Base-by-base conservation (phyloP, 805 yeast genomes). In the Priceomyces fermenticarens region DNA sequence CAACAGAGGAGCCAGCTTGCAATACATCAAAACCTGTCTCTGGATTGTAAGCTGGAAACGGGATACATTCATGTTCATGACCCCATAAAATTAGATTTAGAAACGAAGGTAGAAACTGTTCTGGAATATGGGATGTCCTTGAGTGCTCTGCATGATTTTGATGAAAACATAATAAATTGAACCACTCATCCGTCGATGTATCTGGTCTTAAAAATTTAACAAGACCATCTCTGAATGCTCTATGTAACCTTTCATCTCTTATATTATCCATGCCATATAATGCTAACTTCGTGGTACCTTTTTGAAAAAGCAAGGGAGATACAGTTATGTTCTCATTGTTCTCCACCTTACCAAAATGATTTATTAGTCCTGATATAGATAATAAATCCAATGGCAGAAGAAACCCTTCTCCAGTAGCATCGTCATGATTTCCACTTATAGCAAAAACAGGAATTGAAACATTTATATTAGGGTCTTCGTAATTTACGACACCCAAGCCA, bases 391-490 rank as follows among this genome's bases (percentile, higher is more conserved):
- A 70, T 0, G 99, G 96, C 40, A 90, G 81, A 10, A 93, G 66
- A 40, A 87, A 64, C 15, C 84, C 83, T 39, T 81, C 86, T 1
- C 98, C 98, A 0, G 96, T 86, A 3, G 96, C 88, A 62, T 93
- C 98, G 62, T 93, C 99, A 59, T 93, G 99, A 54, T 93, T 93
- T 2, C 99, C 99, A 35, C 91, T 81, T 3, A 93, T 91, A 5
- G 90, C 91, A 69, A 93, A 88, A 7, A 93, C 77, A 0, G 99
- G 99, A 11, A 90, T 76, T 0, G 95, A 81, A 2, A 93, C 83
- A 60, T 93, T 93, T 45, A 88, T 63, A 59, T 93, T 88, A 2
- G 91, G 88, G 59, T 93, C 98, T 55, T 88, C 93, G 58, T 87
- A 95, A 55, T 89, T 89, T 20, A 90, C 85, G 41, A 78, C 75